phyloP scores from a whole-genome alignment of 495 filamentous ascomycete species.

The Margaritispora aquatica region DNA sequence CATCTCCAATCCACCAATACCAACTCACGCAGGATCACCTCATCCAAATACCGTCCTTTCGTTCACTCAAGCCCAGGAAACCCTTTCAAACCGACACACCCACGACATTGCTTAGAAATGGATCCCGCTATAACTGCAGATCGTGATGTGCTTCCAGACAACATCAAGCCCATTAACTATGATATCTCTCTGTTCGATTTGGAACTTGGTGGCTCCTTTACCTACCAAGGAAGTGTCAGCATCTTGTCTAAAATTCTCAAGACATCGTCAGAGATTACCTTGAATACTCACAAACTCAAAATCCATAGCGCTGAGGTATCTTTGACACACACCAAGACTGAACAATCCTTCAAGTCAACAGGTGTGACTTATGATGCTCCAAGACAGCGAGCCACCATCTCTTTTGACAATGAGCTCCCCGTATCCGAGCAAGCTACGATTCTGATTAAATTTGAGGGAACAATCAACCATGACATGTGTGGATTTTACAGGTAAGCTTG shows the following conservation, averaged over 20 bases:
- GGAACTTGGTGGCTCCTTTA: slow-evolving; percentile 64
- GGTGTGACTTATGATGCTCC: slow-evolving; percentile 72
- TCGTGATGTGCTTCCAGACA: slow-evolving; percentile 48
- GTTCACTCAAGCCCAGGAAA: not conserved
- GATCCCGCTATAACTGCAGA: slow-evolving; percentile 37
- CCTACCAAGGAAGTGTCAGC: slow-evolving; percentile 72
- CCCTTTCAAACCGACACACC: not conserved
- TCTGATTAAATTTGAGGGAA: slow-evolving; percentile 72
- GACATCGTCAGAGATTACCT: slow-evolving; percentile 60
- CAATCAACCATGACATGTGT: slow-evolving; percentile 90
- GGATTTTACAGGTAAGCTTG: slow-evolving; percentile 95
- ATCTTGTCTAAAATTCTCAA: slow-evolving; percentile 53
- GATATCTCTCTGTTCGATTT: slow-evolving; percentile 73
- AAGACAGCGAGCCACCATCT: slow-evolving; percentile 69
- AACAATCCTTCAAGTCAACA: slow-evolving; percentile 49
- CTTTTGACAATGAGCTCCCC: slow-evolving; percentile 62
- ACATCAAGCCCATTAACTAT: slow-evolving; percentile 82
- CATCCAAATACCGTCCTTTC: not conserved
- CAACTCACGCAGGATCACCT: not conserved
- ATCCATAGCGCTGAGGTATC: slow-evolving; percentile 46
- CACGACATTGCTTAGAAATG: slow-evolving; percentile 3
- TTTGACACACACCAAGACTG: slow-evolving; percentile 39
- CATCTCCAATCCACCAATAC: not conserved
- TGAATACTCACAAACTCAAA: slow-evolving; percentile 66
- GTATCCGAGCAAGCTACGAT: slow-evolving; percentile 54